These are phyloP conservation scores for Narthecium ossifragum DNA, from an alignment of 106 monocot genomes.

Conservation along the genomic window DNA sequence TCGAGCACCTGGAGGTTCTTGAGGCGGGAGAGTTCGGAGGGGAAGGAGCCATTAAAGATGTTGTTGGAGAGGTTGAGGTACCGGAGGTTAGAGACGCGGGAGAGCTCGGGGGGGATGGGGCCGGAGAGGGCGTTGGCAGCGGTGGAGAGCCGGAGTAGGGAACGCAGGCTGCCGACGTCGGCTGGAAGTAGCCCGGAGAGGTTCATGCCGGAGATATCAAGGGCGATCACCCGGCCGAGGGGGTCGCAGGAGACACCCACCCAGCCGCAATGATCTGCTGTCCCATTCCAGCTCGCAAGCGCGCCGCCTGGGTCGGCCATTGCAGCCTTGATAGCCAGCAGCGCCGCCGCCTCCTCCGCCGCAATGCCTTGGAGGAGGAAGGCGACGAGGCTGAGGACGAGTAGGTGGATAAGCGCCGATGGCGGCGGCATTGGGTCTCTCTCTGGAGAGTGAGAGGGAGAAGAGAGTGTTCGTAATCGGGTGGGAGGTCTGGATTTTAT, in stretches of 20 bases:
- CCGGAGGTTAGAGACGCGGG: conserved; percentile 32
- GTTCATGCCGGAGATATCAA: conserved; percentile 50
- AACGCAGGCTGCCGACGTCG: conserved; percentile 19
- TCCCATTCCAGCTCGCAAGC: conserved; percentile 28
- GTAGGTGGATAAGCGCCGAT: background rate
- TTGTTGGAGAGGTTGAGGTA: conserved; percentile 88
- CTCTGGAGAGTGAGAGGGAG: background rate
- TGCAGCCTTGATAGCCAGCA: conserved; percentile 22
- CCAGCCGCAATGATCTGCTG: conserved; percentile 25
- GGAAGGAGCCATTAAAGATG: conserved; percentile 57
- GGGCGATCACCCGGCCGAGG: conserved; percentile 19
- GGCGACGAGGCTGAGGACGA: conserved; percentile 5
- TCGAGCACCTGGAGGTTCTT: conserved; percentile 53
- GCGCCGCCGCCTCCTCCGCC: conserved; percentile 6
- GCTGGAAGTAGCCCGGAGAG: conserved; percentile 54
- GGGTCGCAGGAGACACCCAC: conserved; percentile 27
- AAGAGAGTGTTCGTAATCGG: too few relatives aligned
- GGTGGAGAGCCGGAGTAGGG: conserved; percentile 43
- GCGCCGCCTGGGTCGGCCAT: conserved; percentile 16
- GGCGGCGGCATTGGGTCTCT: conserved; percentile 1
- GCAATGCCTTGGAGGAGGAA: background rate
- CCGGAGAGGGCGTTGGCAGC: conserved; percentile 49
- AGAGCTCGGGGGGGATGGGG: conserved; percentile 47
- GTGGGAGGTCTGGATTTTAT: background rate
- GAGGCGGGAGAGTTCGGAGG: conserved; percentile 32